A percentile compares a stretch with the other conserved stretches of the same genome.
Evolutionary conservation across 768 basidiomycete species (phyloP).

Genomic region (Pisolithus sp.): DNA sequence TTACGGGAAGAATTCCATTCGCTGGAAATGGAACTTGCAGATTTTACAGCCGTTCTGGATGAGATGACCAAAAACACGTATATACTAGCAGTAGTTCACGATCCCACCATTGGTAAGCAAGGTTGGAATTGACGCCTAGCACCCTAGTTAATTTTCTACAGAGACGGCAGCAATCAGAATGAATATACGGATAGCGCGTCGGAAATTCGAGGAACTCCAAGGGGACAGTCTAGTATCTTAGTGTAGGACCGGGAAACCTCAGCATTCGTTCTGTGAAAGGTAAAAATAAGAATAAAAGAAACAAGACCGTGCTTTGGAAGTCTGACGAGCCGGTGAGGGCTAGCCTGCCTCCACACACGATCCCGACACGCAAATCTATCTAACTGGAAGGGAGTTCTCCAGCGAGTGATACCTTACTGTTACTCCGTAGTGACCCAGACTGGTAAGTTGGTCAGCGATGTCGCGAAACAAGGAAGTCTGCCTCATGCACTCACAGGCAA

Average conservation of each 20-base stretch:
- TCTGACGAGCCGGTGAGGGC: too few species aligned
- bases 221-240: constrained; percentile 49
- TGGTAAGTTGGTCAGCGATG: neutral
- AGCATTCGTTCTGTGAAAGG: neutral
- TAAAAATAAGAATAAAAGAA: neutral
- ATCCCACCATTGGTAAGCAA: constrained; percentile 75
- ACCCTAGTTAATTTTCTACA: constrained; percentile 25
- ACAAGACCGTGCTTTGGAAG: too few species aligned
- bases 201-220: constrained; percentile 87
- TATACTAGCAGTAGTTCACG: constrained; percentile 82
- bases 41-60: constrained; percentile 87
- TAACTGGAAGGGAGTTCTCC: too few species aligned
- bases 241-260: neutral
- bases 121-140: neutral
- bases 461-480: neutral
- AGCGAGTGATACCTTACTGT: neutral
- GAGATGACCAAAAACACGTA: constrained; percentile 93
- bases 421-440: constrained; percentile 8
- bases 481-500: constrained; percentile 30
- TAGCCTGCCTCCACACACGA: too few species aligned
- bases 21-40: constrained; percentile 77
- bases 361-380: too few species aligned
- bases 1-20: constrained; percentile 81
- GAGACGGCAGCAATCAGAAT: constrained; percentile 84
- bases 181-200: constrained; percentile 80